Percentiles rank a stretch among this genome's conserved stretches.
Conservation (phyloP, 2,329 filamentous ascomycete species). For the Beauveria sp. region DNA sequence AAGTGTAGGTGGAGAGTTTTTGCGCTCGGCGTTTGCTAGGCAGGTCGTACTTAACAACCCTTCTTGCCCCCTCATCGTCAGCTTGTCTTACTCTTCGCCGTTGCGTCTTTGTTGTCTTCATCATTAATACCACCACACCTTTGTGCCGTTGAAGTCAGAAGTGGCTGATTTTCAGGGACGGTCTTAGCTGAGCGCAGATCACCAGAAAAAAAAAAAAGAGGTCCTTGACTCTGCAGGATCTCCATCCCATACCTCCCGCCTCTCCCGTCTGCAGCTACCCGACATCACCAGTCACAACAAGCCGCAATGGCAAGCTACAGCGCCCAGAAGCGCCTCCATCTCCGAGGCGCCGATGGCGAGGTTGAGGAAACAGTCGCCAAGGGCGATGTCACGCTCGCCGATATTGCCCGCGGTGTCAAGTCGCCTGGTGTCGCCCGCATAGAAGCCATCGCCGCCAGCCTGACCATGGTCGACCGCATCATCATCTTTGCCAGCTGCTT, state of each 20-base stretch:
- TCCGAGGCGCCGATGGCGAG: background rate
- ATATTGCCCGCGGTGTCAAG: constrained; percentile 20
- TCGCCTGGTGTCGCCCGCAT: constrained; percentile 44
- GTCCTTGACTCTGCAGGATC: too few species aligned
- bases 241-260: too few species aligned
- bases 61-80: background rate
- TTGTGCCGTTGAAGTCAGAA: background rate
- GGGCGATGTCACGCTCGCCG: constrained; percentile 19
- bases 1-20: background rate
- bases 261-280: too few species aligned
- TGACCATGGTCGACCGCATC: constrained; percentile 39
- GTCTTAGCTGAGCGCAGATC: background rate
- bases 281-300: too few species aligned
- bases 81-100: constrained; percentile 1
- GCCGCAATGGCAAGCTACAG: constrained; percentile 5
- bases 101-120: background rate
- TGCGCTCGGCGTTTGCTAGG: background rate
- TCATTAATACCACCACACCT: background rate
- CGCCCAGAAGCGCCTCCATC: constrained; percentile 5
- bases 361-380: constrained; percentile 13
- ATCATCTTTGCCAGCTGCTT: constrained; percentile 50
- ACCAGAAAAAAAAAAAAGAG: too few species aligned
- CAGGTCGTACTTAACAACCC: background rate
- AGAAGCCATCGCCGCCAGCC: constrained; percentile 41
- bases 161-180: background rate